Evolutionary conservation across 768 basidiomycete genomes (phyloP).

Genomic region (Trametes coccinea): DNA sequence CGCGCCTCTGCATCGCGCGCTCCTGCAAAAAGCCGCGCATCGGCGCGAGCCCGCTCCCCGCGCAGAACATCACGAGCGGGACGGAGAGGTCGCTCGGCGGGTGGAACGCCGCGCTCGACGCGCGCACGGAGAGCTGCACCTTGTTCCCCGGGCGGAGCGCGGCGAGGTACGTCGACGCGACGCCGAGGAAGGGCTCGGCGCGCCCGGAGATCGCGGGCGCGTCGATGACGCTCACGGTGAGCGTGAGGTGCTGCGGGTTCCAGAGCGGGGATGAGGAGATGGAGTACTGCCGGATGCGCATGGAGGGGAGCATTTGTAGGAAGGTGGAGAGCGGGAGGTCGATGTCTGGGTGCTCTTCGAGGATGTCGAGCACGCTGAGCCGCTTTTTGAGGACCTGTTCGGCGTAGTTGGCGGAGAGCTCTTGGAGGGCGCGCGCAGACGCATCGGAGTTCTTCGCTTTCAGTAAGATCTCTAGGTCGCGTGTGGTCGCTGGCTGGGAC

Average conservation of each 20-base stretch:
- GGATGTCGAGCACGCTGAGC: slow-evolving; percentile 44
- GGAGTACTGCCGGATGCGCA: slow-evolving; percentile 54
- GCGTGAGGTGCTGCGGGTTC: slow-evolving; percentile 41
- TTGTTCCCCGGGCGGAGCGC: slow-evolving; percentile 37
- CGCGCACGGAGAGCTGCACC: slow-evolving; percentile 43
- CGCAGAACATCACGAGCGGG: slow-evolving; percentile 48
- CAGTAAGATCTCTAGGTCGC: slow-evolving; percentile 39
- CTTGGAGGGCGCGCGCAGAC: slow-evolving; percentile 31
- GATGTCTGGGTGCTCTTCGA: slow-evolving; percentile 40
- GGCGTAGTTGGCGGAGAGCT: slow-evolving; percentile 33
- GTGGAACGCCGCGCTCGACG: slow-evolving; percentile 42
- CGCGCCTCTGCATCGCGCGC: slow-evolving; percentile 43
- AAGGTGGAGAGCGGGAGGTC: slow-evolving; percentile 41
- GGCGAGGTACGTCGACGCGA: slow-evolving; percentile 47
- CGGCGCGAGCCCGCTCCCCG: slow-evolving; percentile 50
- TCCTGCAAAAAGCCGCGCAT: slow-evolving; percentile 55
- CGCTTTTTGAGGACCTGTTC: slow-evolving; percentile 38
- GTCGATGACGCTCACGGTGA: slow-evolving; percentile 47
- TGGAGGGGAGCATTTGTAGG: slow-evolving; percentile 45
- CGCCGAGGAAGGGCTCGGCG: slow-evolving; percentile 40
- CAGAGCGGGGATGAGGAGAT: slow-evolving; percentile 52
- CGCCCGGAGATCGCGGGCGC: slow-evolving; percentile 38
- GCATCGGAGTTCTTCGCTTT: slow-evolving; percentile 30
- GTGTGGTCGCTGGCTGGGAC: slow-evolving; percentile 45
- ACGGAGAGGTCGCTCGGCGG: slow-evolving; percentile 40